Percentiles rank a stretch among this genome's conserved stretches.
phyloP scores from a whole-genome alignment of 2,329 filamentous ascomycete genomes.

The Cordyceps farinosa region DNA sequence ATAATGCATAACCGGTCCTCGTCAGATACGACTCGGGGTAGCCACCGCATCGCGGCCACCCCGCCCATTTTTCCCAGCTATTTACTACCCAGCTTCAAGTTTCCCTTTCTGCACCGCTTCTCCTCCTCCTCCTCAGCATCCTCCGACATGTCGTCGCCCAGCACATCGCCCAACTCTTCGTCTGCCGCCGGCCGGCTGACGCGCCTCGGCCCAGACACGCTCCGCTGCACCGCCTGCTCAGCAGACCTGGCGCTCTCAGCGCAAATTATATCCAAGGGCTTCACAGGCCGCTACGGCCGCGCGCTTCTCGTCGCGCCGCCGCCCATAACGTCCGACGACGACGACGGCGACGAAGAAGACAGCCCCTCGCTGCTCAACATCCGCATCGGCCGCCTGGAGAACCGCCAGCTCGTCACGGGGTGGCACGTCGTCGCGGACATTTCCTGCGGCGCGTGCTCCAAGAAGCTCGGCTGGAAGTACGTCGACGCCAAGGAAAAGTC shows the following conservation, averaged over 20 bases:
- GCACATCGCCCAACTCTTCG: slow-evolving; percentile 29
- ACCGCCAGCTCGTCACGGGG: slow-evolving; percentile 58
- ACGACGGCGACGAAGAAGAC: slow-evolving; percentile 21
- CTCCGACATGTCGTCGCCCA: slow-evolving; percentile 15
- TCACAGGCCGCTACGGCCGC: slow-evolving; percentile 62
- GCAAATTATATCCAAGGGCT: slow-evolving; percentile 63
- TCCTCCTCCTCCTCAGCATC: slow-evolving; percentile 31
- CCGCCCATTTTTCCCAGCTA: slow-evolving; percentile 48
- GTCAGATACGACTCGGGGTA: slow-evolving; percentile 32
- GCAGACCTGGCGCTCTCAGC: slow-evolving; percentile 58
- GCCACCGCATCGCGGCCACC: slow-evolving; percentile 38
- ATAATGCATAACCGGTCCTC: slow-evolving; percentile 6
- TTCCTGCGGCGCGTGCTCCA: slow-evolving; percentile 51
- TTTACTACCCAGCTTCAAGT: slow-evolving; percentile 48
- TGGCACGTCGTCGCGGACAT: slow-evolving; percentile 64
- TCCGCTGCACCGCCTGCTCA: slow-evolving; percentile 57
- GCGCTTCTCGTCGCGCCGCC: slow-evolving; percentile 55
- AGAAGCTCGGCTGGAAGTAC: slow-evolving; percentile 65
- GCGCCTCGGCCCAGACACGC: slow-evolving; percentile 48
- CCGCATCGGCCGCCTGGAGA: slow-evolving; percentile 50
- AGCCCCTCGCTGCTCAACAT: slow-evolving; percentile 47
- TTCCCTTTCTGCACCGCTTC: slow-evolving; percentile 45
- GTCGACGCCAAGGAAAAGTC: slow-evolving; percentile 56
- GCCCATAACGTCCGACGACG: slow-evolving; percentile 15
- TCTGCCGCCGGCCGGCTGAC: slow-evolving; percentile 33